phyloP scores from a whole-genome alignment of 768 basidiomycete species.

The Boletus coccyginus region DNA sequence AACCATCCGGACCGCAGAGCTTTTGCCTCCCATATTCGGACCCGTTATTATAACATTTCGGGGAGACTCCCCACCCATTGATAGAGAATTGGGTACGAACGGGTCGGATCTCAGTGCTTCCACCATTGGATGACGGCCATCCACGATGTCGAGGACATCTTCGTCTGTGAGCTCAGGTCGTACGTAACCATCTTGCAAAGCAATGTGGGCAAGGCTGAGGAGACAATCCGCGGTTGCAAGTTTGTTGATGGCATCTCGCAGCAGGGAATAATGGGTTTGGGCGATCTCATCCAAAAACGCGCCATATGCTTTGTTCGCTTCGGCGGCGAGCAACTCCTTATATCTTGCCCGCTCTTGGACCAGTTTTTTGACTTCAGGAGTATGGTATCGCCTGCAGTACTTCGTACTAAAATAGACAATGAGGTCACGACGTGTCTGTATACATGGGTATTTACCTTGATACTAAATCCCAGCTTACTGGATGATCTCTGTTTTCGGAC shows the following conservation, averaged over 20 bases:
- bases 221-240: conserved; percentile 87
- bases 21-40: conserved; percentile 88
- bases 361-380: conserved; percentile 60
- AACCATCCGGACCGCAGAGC: conserved; percentile 76
- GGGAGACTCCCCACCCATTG: conserved; percentile 53
- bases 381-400: conserved; percentile 66
- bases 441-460: conserved; percentile 47
- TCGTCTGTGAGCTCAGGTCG: conserved; percentile 73
- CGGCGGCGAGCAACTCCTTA: conserved; percentile 67
- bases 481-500: conserved; percentile 44
- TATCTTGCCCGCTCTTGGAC: conserved; percentile 72
- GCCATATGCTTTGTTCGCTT: conserved; percentile 62
- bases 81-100: conserved; percentile 81
- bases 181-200: conserved; percentile 71
- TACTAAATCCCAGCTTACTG: conserved; percentile 59
- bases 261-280: conserved; percentile 59
- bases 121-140: conserved; percentile 94
- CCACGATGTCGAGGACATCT: conserved; percentile 65
- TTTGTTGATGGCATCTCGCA: conserved; percentile 76
- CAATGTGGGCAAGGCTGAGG: conserved; percentile 77
- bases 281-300: conserved; percentile 71
- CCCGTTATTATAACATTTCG: conserved; percentile 76
- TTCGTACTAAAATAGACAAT: conserved; percentile 56
- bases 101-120: conserved; percentile 75
- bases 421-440: background rate